Evolutionary conservation across 805 yeast genomes (phyloP), one percentile per base, ranked within the genome.

Genomic region (Ogataea pini): DNA sequence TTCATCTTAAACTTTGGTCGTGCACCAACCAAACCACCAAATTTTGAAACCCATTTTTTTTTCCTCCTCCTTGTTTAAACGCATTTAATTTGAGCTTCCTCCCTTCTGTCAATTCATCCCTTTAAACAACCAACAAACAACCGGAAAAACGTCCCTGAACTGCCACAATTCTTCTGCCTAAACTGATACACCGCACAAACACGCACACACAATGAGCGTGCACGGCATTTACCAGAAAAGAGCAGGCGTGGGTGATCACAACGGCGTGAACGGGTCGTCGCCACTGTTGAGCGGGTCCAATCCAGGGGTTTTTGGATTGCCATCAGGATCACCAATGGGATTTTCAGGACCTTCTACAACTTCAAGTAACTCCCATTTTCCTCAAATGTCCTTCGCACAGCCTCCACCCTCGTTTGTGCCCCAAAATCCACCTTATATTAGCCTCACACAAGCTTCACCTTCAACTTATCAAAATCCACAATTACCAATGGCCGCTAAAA

Each of bases 401-500:
- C 22, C 37, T 7, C 46, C 41, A 9, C 31, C 18, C 25, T 33
- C 34, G n/a, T 7, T 9, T 9, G 20, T 42, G 9, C 54, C 48
- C 36, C 48, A 36, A 24, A 29, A 27, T 7, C 47, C 44, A 3
- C 59, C 58, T 7, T 50, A 57, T 25, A 51, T 52, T 34, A 55
- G 53, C 16, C 38, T 51, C 20, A 50, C 57, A 9, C 54, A 50
- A 17, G 31, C 58, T 6, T 46, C 56, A 2, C 58, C 57, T 12
- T 46, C 49, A 10, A 37, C 51, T 3, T 36, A 47, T 27, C 48
- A 41, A 10, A 42, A 28, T 22, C 49, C 59, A 7, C 59, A 49
- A n/a, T 41, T 47, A 4, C 56, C 56, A 3, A 7, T 36, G 32
- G 52, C 55, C n/a, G 18, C 62, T 17, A 51, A 60, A 36, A 67